Evolutionary conservation across 331 rosid genomes (phyloP).

Genomic region (Telfairia occidentalis): DNA sequence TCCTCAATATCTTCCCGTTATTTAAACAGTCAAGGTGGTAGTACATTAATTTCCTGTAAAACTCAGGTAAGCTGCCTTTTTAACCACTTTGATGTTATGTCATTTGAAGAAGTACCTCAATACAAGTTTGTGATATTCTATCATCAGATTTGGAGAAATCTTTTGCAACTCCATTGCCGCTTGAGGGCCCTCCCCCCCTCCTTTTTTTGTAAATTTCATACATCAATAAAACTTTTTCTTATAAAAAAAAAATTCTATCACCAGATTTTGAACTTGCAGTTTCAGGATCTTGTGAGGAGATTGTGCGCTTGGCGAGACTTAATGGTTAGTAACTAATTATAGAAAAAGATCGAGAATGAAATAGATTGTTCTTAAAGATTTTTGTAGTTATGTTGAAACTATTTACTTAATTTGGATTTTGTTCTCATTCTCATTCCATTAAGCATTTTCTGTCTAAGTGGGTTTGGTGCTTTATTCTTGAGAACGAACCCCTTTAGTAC

Average conservation of each 20-base stretch:
- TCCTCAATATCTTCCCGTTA: slow-evolving; percentile 56
- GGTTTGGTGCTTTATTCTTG: background rate
- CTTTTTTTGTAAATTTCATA: no score
- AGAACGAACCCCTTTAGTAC: background rate
- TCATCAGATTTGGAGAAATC: background rate
- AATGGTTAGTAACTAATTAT: slow-evolving; percentile 52
- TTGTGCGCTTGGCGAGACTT: slow-evolving; percentile 89
- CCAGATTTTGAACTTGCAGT: slow-evolving; percentile 19
- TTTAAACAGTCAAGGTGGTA: slow-evolving; percentile 31
- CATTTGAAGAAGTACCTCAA: background rate
- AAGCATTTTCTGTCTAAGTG: background rate
- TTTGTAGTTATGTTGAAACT: background rate
- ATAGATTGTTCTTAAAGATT: slow-evolving; percentile 14
- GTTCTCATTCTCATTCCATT: background rate
- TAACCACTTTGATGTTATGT: background rate
- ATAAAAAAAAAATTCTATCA: no score
- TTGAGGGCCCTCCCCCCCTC: no score
- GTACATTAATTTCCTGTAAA: slow-evolving; percentile 38
- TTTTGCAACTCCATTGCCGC: no score
- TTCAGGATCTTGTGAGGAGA: slow-evolving; percentile 55
- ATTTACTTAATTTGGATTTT: background rate
- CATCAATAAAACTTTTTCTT: no score
- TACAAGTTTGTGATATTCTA: background rate
- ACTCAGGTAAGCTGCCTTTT: slow-evolving; percentile 44
- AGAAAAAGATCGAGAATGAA: background rate